These are phyloP conservation scores for Skeletonema costatum DNA, from an alignment of 108 stramenopile species.

Conservation along the genomic window DNA sequence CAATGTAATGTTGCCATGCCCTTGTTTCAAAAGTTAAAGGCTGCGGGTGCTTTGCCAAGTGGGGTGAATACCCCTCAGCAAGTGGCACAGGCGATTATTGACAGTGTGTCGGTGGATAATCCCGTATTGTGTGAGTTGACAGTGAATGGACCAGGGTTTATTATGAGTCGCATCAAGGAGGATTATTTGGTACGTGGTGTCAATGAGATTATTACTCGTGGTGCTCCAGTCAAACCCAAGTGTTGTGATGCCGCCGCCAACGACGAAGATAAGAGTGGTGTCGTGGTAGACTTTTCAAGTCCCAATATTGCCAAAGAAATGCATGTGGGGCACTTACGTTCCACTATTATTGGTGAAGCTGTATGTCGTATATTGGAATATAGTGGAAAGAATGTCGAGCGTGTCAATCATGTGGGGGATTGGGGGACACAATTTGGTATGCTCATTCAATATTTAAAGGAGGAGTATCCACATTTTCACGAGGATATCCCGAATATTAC, in stretches of 20 bases:
- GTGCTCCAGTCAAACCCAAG: constrained; percentile 45
- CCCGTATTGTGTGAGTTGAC: constrained; percentile 57
- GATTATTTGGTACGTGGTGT: constrained; percentile 61
- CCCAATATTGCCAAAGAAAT: constrained; percentile 99
- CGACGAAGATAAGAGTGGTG: constrained; percentile 22
- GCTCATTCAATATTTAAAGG: constrained; percentile 98
- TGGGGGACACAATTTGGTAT: constrained; percentile 99
- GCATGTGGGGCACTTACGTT: constrained; percentile 99
- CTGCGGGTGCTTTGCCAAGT: constrained; percentile 47
- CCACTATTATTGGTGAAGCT: constrained; percentile 98
- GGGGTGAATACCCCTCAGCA: constrained; percentile 70
- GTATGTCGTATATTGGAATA: constrained; percentile 97
- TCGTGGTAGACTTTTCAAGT: constrained; percentile 97
- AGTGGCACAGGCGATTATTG: constrained; percentile 79
- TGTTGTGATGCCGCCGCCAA: not conserved
- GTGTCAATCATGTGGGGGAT: constrained; percentile 99
- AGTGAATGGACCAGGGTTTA: constrained; percentile 84
- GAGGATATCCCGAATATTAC: constrained; percentile 84
- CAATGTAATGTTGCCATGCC: constrained; percentile 98
- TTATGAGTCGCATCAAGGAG: constrained; percentile 67
- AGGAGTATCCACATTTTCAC: constrained; percentile 87
- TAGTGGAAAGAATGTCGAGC: constrained; percentile 83
- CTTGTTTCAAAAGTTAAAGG: constrained; percentile 88
- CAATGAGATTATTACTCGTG: constrained; percentile 47
- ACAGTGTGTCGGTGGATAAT: constrained; percentile 59